Conservation (phyloP, 2,329 filamentous ascomycete species). For the Colletotrichum scovillei region DNA sequence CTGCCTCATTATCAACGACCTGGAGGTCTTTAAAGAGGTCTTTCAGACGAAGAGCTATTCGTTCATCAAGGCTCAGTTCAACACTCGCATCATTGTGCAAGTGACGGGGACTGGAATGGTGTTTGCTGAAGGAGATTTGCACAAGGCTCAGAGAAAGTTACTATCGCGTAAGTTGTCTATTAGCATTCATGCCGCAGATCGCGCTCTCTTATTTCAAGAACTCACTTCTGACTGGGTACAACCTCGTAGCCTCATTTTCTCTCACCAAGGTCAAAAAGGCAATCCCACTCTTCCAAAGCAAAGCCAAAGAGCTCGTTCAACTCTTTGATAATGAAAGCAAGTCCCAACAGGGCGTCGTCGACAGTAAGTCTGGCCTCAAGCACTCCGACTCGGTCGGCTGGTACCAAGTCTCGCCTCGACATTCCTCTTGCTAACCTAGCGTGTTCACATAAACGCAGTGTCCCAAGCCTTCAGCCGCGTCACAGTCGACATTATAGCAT, state of each 20-base stretch:
- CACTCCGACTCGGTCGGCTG: too few relatives aligned
- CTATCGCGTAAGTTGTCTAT: conserved; percentile 41
- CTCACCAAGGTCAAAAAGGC: conserved; percentile 46
- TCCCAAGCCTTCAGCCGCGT: conserved; percentile 43
- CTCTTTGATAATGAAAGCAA: conserved; percentile 37
- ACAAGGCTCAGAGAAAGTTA: conserved; percentile 48
- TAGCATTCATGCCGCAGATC: too few relatives aligned
- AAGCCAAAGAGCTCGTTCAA: conserved; percentile 45
- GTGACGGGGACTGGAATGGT: conserved; percentile 45
- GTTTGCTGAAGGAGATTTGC: conserved; percentile 48
- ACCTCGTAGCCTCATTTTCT: conserved; percentile 44
- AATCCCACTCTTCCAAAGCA: conserved; percentile 47
- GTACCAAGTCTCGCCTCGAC: too few relatives aligned
- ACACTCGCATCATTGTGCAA: conserved; percentile 39
- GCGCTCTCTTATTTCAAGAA: too few relatives aligned
- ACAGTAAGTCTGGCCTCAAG: neutral
- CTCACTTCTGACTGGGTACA: neutral
- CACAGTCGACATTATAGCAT: conserved; percentile 50
- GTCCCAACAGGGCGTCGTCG: conserved; percentile 34
- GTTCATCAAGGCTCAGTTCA: conserved; percentile 45
- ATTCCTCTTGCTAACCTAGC: neutral
- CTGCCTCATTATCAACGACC: conserved; percentile 40
- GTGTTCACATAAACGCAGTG: neutral
- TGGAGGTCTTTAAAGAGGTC: conserved; percentile 41
- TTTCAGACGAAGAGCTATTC: conserved; percentile 44